phyloP scores from a whole-genome alignment of 805 yeast genomes.

The Candida pseudoglaebosa region DNA sequence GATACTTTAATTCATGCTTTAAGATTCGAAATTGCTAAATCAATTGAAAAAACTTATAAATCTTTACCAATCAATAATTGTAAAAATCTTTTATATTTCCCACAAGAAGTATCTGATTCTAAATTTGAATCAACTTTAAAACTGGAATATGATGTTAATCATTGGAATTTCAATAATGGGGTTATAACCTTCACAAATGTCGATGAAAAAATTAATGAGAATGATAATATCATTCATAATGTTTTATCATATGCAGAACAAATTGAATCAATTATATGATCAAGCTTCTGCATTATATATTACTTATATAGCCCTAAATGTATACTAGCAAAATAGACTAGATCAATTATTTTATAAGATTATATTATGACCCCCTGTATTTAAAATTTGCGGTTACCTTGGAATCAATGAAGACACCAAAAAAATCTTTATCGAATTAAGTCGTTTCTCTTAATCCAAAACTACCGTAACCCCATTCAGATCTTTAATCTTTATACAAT shows the following conservation, averaged over 20 bases:
- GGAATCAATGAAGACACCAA: too few relatives aligned
- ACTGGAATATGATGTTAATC: constrained; percentile 30
- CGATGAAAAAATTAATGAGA: constrained; percentile 29
- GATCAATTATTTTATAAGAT: background rate
- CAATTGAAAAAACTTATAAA: constrained; percentile 75
- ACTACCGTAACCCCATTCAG: too few relatives aligned
- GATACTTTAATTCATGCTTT: constrained; percentile 73
- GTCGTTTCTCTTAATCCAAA: too few relatives aligned
- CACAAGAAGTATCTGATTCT: constrained; percentile 37
- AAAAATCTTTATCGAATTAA: too few relatives aligned
- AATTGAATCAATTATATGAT: constrained; percentile 80
- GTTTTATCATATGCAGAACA: constrained; percentile 85
- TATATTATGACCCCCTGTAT: too few relatives aligned
- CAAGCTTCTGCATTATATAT: background rate
- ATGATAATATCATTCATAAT: constrained; percentile 47
- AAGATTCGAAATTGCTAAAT: constrained; percentile 79
- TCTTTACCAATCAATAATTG: constrained; percentile 78
- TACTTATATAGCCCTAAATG: background rate
- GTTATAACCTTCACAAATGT: constrained; percentile 35
- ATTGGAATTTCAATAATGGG: constrained; percentile 33
- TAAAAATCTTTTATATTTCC: constrained; percentile 71
- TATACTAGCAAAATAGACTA: background rate
- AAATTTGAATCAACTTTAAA: constrained; percentile 27
- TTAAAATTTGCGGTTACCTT: too few relatives aligned
- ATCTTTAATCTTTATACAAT: too few relatives aligned